These are phyloP conservation scores for Macadamia integrifolia DNA, from an alignment of 164 flowering plant species.

Conservation along the genomic window DNA sequence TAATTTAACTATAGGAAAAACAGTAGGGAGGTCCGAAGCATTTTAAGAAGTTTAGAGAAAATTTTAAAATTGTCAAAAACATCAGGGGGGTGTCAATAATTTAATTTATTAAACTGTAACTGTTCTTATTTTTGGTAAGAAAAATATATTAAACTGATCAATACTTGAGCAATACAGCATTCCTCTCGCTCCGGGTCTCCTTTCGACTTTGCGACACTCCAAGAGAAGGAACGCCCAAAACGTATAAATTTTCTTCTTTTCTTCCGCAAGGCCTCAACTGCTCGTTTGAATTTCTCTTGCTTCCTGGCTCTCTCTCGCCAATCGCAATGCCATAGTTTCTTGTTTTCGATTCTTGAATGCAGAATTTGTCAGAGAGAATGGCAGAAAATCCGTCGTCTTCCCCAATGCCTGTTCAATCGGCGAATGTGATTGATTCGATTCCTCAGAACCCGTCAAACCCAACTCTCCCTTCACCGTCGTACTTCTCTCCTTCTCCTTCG, in stretches of 20 bases:
- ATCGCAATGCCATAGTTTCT: background rate
- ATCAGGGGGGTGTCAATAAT: no score
- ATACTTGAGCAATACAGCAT: background rate
- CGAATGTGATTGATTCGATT: conserved; percentile 12
- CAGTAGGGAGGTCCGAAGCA: no score
- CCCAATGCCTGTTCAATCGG: conserved; percentile 16
- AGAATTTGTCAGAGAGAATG: conserved; percentile 4
- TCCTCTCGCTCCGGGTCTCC: background rate
- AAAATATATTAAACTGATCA: no score
- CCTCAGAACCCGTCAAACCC: conserved; percentile 16
- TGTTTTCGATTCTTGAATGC: background rate
- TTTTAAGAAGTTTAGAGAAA: no score
- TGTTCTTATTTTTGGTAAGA: no score
- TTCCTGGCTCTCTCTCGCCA: background rate
- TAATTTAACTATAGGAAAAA: no score
- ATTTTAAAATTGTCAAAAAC: no score
- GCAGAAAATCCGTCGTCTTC: conserved; percentile 21
- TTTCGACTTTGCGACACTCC: background rate
- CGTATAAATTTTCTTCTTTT: background rate
- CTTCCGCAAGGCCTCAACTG: background rate
- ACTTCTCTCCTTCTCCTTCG: conserved; percentile 21
- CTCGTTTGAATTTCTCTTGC: background rate
- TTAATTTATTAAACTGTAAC: no score
- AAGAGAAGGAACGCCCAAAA: no score
- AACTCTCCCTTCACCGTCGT: conserved; percentile 18